phyloP scores from a whole-genome alignment of 1,284 basidiomycete genomes.

The Rhodotorula sp. region DNA sequence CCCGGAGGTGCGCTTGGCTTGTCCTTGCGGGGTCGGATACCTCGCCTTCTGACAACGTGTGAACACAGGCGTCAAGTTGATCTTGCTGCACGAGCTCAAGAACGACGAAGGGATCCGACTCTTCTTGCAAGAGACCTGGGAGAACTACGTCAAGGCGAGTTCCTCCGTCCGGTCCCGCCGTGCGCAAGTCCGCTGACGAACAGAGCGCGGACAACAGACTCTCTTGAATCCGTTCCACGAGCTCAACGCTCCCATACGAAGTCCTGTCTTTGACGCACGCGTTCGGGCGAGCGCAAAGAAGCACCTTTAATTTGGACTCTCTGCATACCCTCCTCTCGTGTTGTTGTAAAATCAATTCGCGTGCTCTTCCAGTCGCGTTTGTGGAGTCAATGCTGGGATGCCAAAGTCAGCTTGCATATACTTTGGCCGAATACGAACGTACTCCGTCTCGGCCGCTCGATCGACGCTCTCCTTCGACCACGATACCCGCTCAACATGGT shows the following conservation, averaged over 20 bases:
- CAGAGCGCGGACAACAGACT: conserved; percentile 57
- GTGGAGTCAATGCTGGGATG: no score
- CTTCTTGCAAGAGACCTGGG: conserved; percentile 93
- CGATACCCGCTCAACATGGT: no score
- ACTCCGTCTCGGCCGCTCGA: no score
- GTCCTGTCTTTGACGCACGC: conserved; percentile 72
- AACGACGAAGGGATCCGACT: conserved; percentile 90
- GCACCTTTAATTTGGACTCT: conserved; percentile 58
- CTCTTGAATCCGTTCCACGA: conserved; percentile 89
- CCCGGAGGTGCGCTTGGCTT: conserved; percentile 69
- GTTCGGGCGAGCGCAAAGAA: conserved; percentile 83
- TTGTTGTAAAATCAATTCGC: conserved; percentile 2
- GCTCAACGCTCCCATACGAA: conserved; percentile 76
- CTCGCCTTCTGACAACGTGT: background rate
- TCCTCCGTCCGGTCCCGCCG: background rate
- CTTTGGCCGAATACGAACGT: no score
- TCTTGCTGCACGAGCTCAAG: conserved; percentile 85
- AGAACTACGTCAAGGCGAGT: conserved; percentile 84
- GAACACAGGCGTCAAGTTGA: conserved; percentile 75
- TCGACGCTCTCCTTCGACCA: no score
- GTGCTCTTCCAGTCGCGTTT: background rate
- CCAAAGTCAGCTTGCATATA: no score
- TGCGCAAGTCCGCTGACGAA: background rate
- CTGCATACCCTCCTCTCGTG: background rate
- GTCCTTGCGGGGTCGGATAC: conserved; percentile 21